Base-by-base conservation (phyloP, 257 asterid species). In the Nemophila menziesii region DNA sequence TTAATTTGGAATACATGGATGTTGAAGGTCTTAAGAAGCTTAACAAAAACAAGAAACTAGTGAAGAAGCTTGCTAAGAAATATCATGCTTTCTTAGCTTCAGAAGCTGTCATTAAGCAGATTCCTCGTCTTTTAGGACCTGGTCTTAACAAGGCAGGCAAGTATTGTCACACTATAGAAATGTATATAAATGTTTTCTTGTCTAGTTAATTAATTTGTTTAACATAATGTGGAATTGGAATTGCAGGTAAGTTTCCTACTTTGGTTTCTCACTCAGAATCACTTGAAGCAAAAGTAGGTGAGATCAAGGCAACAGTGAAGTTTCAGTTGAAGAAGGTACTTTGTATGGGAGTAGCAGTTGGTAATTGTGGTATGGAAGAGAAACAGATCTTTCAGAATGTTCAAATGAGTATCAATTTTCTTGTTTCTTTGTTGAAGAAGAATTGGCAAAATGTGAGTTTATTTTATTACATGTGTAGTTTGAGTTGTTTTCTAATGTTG, bases 271-370 rank as follows among this genome's bases (percentile, higher is more conserved):
- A 50, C 46, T 46, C 37, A 17, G 55, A 50, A 11, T 50, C 55
- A 16, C 55, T 50, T 0, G 55, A 50, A 44, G 19, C 55, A 14
- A 50, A 50, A 22, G 55, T 50, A n/a, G 39, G 39, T 0, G 55
- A 50, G 23, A 50, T 46, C 55, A 50, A 50, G 37, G 55, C 55
- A 16, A 50, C 55, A 1, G 41, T 50, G 15, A 50, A 50, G 26
- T 50, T 50, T 44, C 55, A 50, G 33, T 50, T 50, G 55, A 50
- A 50, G 18, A 50, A 50, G 46, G 55, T 50, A 10, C 55, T 50
- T 22, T 50, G 55, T 38, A 50, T 50, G 55, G 55, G 55, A 37
- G 55, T 50, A 36, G 55, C 55, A 3, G 55, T 50, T 1, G 55
- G 55, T 7, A 50, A 50, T 27, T 21, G 39, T 36, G 39, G 41